These are phyloP conservation scores for Zoysia pacifica DNA, from an alignment of 176 grass and related monocot genomes.

Conservation along the genomic window DNA sequence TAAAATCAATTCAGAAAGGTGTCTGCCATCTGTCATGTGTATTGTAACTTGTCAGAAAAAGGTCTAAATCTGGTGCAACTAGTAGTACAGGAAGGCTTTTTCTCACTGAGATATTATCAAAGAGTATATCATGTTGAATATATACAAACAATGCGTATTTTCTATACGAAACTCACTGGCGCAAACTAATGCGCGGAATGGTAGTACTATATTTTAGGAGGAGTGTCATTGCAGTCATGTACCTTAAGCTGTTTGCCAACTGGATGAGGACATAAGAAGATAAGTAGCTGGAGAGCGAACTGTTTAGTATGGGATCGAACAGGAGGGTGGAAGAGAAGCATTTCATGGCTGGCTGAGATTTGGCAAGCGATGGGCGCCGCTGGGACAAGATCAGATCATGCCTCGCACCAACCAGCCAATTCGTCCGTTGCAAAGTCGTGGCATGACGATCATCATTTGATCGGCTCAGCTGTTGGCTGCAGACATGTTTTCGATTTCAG, in stretches of 20 bases:
- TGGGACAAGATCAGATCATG: slow-evolving; percentile 46
- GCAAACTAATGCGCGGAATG: slow-evolving; percentile 20
- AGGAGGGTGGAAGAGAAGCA: neutral
- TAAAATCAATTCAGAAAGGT: neutral
- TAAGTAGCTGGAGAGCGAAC: neutral
- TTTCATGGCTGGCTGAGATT: slow-evolving; percentile 27
- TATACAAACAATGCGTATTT: neutral
- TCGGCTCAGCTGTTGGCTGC: neutral
- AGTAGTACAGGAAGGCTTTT: too few species aligned
- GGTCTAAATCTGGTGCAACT: too few species aligned
- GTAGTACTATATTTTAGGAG: neutral
- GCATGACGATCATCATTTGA: slow-evolving; percentile 29
- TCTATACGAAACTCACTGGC: neutral
- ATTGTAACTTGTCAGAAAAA: neutral
- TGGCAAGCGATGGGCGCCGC: slow-evolving; percentile 24
- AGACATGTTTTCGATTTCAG: neutral
- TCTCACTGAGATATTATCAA: neutral
- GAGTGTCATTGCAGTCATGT: slow-evolving; percentile 34
- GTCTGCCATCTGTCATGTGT: neutral
- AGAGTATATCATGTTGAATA: neutral
- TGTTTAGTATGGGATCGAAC: neutral
- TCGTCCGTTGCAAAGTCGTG: slow-evolving; percentile 12
- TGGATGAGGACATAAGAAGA: neutral
- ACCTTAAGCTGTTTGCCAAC: slow-evolving; percentile 36
- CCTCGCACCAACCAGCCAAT: slow-evolving; percentile 37